phyloP scores from a whole-genome alignment of 1,284 basidiomycete species.

The Gomphus bonarii region DNA sequence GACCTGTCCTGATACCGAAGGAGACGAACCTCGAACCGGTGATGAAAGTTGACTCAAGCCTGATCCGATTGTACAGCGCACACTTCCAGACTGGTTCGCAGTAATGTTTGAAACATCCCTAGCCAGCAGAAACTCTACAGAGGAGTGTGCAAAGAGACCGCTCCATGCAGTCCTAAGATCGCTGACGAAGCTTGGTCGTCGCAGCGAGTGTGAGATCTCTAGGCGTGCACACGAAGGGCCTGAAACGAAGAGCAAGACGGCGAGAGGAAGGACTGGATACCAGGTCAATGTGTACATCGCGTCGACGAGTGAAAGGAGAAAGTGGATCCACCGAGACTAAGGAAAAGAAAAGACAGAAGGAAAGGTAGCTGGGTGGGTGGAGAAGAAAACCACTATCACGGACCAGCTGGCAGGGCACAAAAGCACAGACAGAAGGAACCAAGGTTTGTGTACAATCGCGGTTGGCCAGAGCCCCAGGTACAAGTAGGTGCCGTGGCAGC shows the following conservation, averaged over 20 bases:
- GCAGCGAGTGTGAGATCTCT: background rate
- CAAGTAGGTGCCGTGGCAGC: background rate
- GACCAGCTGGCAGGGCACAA: background rate
- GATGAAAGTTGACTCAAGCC: background rate
- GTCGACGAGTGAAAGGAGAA: background rate
- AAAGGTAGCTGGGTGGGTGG: background rate
- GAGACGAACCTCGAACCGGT: background rate
- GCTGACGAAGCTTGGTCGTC: background rate
- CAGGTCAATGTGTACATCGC: background rate
- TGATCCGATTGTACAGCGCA: background rate
- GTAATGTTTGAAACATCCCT: background rate
- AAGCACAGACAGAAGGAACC: background rate
- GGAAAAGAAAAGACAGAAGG: background rate
- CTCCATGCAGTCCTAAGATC: conserved; percentile 5
- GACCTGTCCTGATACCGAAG: background rate
- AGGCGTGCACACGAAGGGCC: background rate
- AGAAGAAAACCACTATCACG: background rate
- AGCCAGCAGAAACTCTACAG: background rate
- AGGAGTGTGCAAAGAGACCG: background rate
- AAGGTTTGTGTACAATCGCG: background rate
- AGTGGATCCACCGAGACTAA: background rate
- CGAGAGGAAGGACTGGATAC: background rate
- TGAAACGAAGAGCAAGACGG: background rate
- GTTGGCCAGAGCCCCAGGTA: background rate
- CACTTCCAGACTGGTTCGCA: background rate